Percentiles rank a stretch among this genome's conserved stretches.
Evolutionary conservation across 2,329 filamentous ascomycete genomes (phyloP).

Genomic region (Arachnopeziza araneosa): DNA sequence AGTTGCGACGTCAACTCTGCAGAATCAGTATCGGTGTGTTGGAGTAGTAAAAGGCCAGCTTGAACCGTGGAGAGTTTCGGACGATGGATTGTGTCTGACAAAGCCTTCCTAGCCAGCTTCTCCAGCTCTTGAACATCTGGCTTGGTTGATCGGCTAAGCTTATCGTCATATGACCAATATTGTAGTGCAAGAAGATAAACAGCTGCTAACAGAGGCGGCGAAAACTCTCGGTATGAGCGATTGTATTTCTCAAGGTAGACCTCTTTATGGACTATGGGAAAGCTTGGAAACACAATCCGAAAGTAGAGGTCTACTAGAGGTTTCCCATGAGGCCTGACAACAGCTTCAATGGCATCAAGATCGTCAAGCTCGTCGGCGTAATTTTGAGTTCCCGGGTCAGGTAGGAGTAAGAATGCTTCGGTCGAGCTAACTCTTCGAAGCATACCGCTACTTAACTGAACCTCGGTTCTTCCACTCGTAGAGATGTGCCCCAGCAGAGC

Average conservation of each 20-base stretch:
- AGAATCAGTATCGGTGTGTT: conserved; percentile 31
- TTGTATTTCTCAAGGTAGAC: conserved; percentile 58
- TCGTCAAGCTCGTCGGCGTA: conserved; percentile 35
- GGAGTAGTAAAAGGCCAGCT: conserved; percentile 48
- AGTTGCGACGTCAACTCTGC: conserved; percentile 40
- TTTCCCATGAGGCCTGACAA: conserved; percentile 26
- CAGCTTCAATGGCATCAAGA: conserved; percentile 29
- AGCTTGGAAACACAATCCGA: conserved; percentile 44
- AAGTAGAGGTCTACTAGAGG: conserved; percentile 25
- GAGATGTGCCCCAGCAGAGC: conserved; percentile 72
- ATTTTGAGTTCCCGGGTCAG: conserved; percentile 64
- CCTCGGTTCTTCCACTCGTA: conserved; percentile 72
- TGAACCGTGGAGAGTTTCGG: conserved; percentile 52
- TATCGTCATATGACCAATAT: conserved; percentile 54
- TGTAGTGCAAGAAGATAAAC: conserved; percentile 58
- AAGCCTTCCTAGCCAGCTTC: conserved; percentile 37
- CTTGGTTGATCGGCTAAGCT: conserved; percentile 40
- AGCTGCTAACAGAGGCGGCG: conserved; percentile 52
- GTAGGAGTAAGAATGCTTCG: conserved; percentile 73
- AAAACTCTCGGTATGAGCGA: conserved; percentile 51
- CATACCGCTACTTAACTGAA: conserved; percentile 58
- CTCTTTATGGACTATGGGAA: conserved; percentile 50
- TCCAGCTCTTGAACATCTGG: conserved; percentile 36
- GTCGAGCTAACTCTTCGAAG: conserved; percentile 68
- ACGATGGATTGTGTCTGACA: conserved; percentile 43